phyloP scores from a whole-genome alignment of 495 filamentous ascomycete species.

The Aspergillus bertholletiae region DNA sequence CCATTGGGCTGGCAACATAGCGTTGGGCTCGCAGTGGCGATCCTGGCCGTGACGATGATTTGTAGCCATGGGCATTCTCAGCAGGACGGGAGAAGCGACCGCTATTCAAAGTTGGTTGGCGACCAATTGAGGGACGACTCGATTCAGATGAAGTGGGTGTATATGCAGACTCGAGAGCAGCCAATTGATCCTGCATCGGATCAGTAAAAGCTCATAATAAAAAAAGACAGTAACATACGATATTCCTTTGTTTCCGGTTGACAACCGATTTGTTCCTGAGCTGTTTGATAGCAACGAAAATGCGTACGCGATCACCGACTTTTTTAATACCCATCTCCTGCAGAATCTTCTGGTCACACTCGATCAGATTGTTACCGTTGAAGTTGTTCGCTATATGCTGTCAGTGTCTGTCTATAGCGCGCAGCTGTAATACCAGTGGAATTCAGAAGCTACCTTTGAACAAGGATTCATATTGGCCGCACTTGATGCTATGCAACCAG shows the following conservation, averaged over 20 bases:
- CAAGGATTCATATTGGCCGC: constrained; percentile 84
- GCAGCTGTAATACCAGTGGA: neutral
- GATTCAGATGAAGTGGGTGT: constrained; percentile 62
- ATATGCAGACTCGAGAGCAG: constrained; percentile 45
- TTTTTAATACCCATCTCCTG: constrained; percentile 99
- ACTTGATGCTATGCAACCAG: constrained; percentile 87
- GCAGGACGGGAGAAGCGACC: constrained; percentile 75
- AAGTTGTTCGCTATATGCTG: constrained; percentile 72
- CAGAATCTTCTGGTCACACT: constrained; percentile 92
- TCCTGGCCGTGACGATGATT: constrained; percentile 60
- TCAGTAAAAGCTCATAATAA: constrained; percentile 10
- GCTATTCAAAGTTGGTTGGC: constrained; percentile 53
- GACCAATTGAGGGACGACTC: constrained; percentile 52
- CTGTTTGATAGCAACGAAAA: constrained; percentile 89
- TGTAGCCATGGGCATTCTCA: constrained; percentile 40
- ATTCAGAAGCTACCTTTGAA: constrained; percentile 62
- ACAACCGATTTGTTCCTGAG: constrained; percentile 80
- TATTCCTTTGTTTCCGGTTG: constrained; percentile 79
- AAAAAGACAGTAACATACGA: constrained; percentile 53
- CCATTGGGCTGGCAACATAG: constrained; percentile 51
- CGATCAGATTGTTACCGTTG: constrained; percentile 91
- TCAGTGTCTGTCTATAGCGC: constrained; percentile 11
- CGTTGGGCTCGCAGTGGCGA: constrained; percentile 60
- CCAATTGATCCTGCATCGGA: constrained; percentile 39
- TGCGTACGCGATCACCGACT: constrained; percentile 93